Conservation (phyloP, 2,329 filamentous ascomycete genomes). For the Didymella pinodella region DNA sequence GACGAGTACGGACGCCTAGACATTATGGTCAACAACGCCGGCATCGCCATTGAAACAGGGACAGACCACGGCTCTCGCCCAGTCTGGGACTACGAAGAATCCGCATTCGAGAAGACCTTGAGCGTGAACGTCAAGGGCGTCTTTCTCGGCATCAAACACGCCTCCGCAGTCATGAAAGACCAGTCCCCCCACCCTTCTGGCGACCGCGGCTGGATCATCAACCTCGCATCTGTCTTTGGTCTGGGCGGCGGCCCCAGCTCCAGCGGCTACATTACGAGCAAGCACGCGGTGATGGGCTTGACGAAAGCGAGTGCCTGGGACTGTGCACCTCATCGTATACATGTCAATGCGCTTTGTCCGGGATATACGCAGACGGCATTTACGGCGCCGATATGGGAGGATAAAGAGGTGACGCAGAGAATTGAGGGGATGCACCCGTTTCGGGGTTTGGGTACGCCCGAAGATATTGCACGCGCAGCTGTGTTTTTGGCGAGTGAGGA, state of each 20-base stretch:
- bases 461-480: constrained; percentile 50
- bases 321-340: constrained; percentile 58
- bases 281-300: constrained; percentile 60
- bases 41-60: constrained; percentile 54
- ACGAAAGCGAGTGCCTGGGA: constrained; percentile 61
- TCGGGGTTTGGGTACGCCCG: constrained; percentile 38
- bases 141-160: constrained; percentile 57
- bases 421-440: constrained; percentile 40
- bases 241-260: constrained; percentile 5
- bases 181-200: constrained; percentile 52
- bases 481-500: constrained; percentile 59
- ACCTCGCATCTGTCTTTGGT: constrained; percentile 59
- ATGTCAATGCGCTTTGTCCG: constrained; percentile 63
- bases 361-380: constrained; percentile 53
- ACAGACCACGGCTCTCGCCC: constrained; percentile 33
- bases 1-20: constrained; percentile 61
- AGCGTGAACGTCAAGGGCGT: constrained; percentile 52
- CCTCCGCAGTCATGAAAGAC: constrained; percentile 58
- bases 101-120: constrained; percentile 55
- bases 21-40: constrained; percentile 56
- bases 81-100: constrained; percentile 59
- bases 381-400: constrained; percentile 29
- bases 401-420: constrained; percentile 17
- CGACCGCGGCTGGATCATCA: constrained; percentile 62
- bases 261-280: constrained; percentile 56